Evolutionary conservation across 2,329 filamentous ascomycete genomes (phyloP).

Genomic region (Colletotrichum nymphaeae): DNA sequence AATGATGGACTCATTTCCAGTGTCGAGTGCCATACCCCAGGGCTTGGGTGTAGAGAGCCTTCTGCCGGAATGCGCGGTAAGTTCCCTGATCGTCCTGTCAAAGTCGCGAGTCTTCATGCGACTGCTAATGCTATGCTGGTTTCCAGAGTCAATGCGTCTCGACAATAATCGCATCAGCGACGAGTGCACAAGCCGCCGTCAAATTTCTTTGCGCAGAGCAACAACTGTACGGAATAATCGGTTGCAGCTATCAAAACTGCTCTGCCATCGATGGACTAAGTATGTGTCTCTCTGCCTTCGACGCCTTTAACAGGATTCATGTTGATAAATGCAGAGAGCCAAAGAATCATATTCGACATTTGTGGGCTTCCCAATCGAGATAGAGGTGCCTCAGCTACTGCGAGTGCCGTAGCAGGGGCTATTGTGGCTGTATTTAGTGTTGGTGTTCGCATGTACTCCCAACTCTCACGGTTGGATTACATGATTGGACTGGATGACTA

Average conservation of each 20-base stretch:
- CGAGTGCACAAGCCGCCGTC: background rate
- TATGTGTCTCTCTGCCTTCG: background rate
- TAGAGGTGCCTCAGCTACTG: slow-evolving; percentile 12
- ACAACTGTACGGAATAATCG: background rate
- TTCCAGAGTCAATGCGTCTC: background rate
- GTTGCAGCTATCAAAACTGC: background rate
- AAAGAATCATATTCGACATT: slow-evolving; percentile 11
- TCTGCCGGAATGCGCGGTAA: background rate
- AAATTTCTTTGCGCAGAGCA: background rate
- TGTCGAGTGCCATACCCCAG: background rate
- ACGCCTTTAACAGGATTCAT: background rate
- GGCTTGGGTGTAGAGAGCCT: background rate
- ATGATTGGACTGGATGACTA: slow-evolving; percentile 20
- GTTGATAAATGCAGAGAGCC: background rate
- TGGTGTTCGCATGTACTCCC: slow-evolving; percentile 13
- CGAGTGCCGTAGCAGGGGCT: slow-evolving; percentile 17
- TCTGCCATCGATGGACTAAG: background rate
- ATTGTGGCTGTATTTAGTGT: slow-evolving; percentile 16
- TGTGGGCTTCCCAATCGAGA: slow-evolving; percentile 13
- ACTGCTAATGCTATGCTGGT: background rate
- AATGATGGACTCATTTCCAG: background rate
- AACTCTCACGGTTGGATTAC: slow-evolving; percentile 11
- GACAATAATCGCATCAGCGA: background rate
- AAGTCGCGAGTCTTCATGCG: background rate
- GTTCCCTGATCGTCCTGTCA: background rate